Conservation (phyloP, 352 stramenopile species). For the Paralagenidium karlingii region DNA sequence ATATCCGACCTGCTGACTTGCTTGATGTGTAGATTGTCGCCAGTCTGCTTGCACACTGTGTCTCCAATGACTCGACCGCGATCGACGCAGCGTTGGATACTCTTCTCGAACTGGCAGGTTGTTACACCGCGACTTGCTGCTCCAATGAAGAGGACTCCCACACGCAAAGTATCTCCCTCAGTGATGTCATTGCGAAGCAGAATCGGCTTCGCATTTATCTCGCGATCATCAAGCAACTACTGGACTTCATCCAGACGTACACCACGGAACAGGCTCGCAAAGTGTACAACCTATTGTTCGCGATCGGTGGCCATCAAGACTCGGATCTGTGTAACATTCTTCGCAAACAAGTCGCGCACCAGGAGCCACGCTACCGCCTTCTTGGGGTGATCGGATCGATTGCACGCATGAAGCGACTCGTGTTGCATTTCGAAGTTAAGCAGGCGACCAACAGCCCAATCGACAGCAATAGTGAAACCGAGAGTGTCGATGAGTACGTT, state of each 20-base stretch:
- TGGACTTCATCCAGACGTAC: constrained; percentile 34
- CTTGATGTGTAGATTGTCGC: constrained; percentile 17
- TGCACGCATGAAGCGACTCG: constrained; percentile 15
- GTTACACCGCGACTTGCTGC: not conserved
- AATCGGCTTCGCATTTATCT: not conserved
- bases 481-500: too few species aligned
- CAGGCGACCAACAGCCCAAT: too few species aligned
- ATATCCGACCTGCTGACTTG: not conserved
- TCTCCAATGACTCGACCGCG: constrained; percentile 12
- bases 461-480: too few species aligned
- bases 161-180: not conserved
- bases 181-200: not conserved
- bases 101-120: constrained; percentile 1
- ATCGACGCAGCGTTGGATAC: constrained; percentile 23
- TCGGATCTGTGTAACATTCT: constrained; percentile 33
- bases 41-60: constrained; percentile 15
- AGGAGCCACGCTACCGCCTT: constrained; percentile 29
- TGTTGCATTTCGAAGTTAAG: constrained; percentile 7
- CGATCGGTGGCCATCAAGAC: constrained; percentile 26
- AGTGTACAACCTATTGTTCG: constrained; percentile 42
- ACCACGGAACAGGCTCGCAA: constrained; percentile 19
- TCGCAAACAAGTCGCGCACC: constrained; percentile 38
- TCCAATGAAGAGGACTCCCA: not conserved
- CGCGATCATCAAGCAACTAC: constrained; percentile 27
- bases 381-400: constrained; percentile 36